Base-by-base conservation (phyloP, 345 rosid genomes). In the Melaleuca alternifolia region DNA sequence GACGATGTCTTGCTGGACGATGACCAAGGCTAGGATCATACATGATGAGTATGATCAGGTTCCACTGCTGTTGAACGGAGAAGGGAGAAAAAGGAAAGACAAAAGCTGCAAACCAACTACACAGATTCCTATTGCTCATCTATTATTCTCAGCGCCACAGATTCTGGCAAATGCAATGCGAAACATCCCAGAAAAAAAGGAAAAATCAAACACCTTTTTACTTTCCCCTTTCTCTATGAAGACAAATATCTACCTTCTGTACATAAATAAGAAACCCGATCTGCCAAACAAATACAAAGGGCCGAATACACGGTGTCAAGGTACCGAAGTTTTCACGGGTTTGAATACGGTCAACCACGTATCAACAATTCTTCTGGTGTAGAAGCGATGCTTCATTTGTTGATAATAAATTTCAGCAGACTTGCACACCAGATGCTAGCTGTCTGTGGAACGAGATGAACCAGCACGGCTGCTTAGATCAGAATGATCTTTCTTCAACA, bases 401-500 rank as follows among this genome's bases (percentile, higher is more conserved):
- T 71, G 81, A 71, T 71, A 41, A 37, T 71, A 10, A 18, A 71
- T 16, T 50, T 23, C 20, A 24, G 56, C 41, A n/a, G 23, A 26
- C 44, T 50, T 33, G 12, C 79, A 28, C 82, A 8, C 2, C 13
- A 10, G 46, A 44, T 11, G 83, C 86, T 87, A 87, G 87, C 89
- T 87, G 87, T 90, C 87, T 57, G 88, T 51, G 23, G 99, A 95
- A 83, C 93, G 90, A 41, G 99, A 94, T 85, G 98, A 95, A 82
- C 89, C 48, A 51, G 93, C 87, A 51, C 89, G 87, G 84, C 92
- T 87, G 86, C 95, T 94, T 53, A 90, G 51, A 88, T 91, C 92
- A 51, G 93, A 93, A 30, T 88, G 92, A 75, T 90, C 96, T 90
- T 92, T 96, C 97, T 90, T 94, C 92, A 90, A 50, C 88, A 93